A percentile compares a stretch with the other conserved stretches of the same genome.
Conservation (phyloP, 2,329 filamentous ascomycete genomes). For the Didymella segeticola region DNA sequence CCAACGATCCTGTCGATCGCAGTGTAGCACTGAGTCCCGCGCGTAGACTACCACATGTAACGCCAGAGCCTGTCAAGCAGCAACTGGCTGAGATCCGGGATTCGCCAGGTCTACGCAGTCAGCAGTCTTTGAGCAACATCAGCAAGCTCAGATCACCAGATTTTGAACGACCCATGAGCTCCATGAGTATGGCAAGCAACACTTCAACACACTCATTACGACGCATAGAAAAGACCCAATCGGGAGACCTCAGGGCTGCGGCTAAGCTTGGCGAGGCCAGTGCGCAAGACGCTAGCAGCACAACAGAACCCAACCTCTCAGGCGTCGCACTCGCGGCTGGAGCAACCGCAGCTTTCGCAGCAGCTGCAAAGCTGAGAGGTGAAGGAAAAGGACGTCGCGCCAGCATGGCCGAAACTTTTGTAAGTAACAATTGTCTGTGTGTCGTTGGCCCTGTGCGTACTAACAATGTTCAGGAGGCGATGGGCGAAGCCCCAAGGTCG, state of each 20-base stretch:
- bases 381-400: conserved; percentile 85
- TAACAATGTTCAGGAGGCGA: conserved; percentile 75
- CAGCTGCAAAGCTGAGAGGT: conserved; percentile 73
- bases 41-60: conserved; percentile 46
- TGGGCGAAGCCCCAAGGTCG: conserved; percentile 87
- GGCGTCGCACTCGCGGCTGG: conserved; percentile 44
- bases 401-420: conserved; percentile 88
- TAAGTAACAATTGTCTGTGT: conserved; percentile 62
- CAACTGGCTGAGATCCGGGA: conserved; percentile 41
- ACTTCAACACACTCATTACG: conserved; percentile 73
- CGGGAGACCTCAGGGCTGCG: conserved; percentile 77
- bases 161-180: conserved; percentile 67
- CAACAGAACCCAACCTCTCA: conserved; percentile 38
- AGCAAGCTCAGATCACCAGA: conserved; percentile 51
- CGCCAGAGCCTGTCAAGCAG: conserved; percentile 47
- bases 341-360: conserved; percentile 51
- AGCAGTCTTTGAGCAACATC: conserved; percentile 52
- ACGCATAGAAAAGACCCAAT: conserved; percentile 70
- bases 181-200: conserved; percentile 54
- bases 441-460: conserved; percentile 22
- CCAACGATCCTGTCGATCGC: conserved; percentile 54
- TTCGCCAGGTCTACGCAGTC: conserved; percentile 53
- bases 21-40: conserved; percentile 46
- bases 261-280: conserved; percentile 64
- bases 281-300: conserved; percentile 45